These are phyloP conservation scores for Mycena haematopus DNA, from an alignment of 768 basidiomycete species.

Conservation along the genomic window DNA sequence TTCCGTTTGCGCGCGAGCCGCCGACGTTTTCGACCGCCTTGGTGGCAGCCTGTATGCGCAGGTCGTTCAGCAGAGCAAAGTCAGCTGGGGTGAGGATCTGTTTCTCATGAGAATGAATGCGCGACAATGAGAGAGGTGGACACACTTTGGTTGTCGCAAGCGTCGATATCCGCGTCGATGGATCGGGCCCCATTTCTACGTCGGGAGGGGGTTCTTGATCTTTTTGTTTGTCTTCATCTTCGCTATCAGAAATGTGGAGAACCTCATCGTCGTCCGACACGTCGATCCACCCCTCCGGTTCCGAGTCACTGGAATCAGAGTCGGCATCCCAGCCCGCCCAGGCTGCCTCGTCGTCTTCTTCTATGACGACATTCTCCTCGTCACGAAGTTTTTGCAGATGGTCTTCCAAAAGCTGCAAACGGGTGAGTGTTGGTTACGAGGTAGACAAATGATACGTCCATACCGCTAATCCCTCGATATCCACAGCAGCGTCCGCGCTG, in stretches of 20 bases:
- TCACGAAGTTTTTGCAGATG: constrained; percentile 77
- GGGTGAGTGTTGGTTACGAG: background rate
- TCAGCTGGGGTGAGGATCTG: constrained; percentile 98
- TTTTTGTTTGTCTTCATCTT: constrained; percentile 71
- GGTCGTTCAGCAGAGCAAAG: constrained; percentile 89
- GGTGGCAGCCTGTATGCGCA: constrained; percentile 79
- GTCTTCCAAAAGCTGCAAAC: constrained; percentile 79
- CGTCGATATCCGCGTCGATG: constrained; percentile 57
- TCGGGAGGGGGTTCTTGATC: constrained; percentile 49
- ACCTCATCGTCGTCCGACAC: constrained; percentile 70
- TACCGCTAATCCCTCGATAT: constrained; percentile 91
- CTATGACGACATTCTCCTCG: constrained; percentile 58
- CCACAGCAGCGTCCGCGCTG: constrained; percentile 70
- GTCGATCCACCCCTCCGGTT: constrained; percentile 79
- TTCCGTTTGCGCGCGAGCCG: constrained; percentile 84
- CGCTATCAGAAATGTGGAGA: constrained; percentile 85
- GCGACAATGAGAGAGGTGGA: background rate
- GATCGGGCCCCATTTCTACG: constrained; percentile 28
- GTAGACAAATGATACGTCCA: constrained; percentile 34
- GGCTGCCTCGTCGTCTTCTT: constrained; percentile 67
- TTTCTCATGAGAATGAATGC: background rate
- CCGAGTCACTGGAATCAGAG: constrained; percentile 65
- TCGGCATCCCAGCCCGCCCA: constrained; percentile 94
- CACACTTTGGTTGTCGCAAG: constrained; percentile 82
- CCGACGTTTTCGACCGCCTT: constrained; percentile 73